phyloP scores from a whole-genome alignment of 495 filamentous ascomycete species.

The Lophiostoma macrostomum region DNA sequence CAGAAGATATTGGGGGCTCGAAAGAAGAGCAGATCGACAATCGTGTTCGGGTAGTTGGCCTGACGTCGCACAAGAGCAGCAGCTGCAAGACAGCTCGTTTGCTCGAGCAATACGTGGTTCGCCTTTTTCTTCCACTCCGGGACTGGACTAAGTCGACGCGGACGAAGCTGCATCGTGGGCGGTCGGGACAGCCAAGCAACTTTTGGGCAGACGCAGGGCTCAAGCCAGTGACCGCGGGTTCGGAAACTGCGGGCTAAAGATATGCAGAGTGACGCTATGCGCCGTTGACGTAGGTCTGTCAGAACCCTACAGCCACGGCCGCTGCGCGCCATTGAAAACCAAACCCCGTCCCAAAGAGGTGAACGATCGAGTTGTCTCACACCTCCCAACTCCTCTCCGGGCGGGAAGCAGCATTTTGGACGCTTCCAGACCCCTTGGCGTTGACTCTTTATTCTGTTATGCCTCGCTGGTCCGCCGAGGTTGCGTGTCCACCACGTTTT shows the following conservation, averaged over 20 bases:
- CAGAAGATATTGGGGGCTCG: too few species aligned
- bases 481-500: conserved; percentile 17
- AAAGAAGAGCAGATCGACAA: too few species aligned
- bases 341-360: conserved; percentile 10
- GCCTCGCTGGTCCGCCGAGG: neutral
- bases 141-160: too few species aligned
- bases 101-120: too few species aligned
- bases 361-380: conserved; percentile 20
- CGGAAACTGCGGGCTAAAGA: conserved; percentile 6
- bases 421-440: conserved; percentile 30
- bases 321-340: conserved; percentile 22
- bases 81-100: too few species aligned
- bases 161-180: too few species aligned
- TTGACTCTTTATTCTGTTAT: conserved; percentile 4
- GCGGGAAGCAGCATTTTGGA: conserved; percentile 21
- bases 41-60: too few species aligned
- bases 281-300: conserved; percentile 23
- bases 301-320: neutral
- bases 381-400: neutral
- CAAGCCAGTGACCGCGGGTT: conserved; percentile 11
- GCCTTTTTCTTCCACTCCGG: too few species aligned
- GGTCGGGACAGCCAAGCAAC: neutral
- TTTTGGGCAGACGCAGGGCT: conserved; percentile 20
- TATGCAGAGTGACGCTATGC: conserved; percentile 26
- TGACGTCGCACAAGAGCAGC: too few species aligned